Conservation (phyloP, 345 rosid genomes). For the Stellera chamaejasme region DNA sequence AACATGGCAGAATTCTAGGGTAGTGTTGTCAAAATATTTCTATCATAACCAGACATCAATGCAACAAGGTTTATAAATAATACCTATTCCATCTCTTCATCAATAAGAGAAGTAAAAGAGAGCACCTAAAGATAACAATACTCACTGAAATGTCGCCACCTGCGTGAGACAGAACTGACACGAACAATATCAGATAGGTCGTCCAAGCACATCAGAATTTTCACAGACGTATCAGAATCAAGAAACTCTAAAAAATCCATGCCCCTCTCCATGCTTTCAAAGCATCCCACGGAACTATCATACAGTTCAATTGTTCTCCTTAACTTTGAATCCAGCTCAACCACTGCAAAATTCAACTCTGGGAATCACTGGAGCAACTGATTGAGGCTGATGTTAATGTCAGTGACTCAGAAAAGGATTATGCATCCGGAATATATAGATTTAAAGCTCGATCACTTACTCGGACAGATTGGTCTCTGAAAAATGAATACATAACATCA, state of each 20-base stretch:
- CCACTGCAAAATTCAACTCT: background rate
- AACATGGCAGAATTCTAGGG: background rate
- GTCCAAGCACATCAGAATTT: conserved; percentile 44
- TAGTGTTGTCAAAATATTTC: background rate
- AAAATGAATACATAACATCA: too few relatives aligned
- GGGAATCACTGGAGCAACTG: too few relatives aligned
- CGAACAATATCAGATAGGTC: conserved; percentile 66
- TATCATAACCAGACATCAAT: background rate
- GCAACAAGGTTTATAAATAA: background rate
- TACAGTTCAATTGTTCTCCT: background rate
- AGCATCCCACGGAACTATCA: conserved; percentile 3
- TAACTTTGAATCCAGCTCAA: conserved; percentile 11
- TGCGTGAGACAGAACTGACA: conserved; percentile 54
- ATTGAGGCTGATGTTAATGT: too few relatives aligned
- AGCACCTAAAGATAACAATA: conserved; percentile 2
- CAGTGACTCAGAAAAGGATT: too few relatives aligned
- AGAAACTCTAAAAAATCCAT: conserved; percentile 51
- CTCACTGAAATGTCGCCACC: conserved; percentile 70
- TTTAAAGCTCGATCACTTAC: too few relatives aligned
- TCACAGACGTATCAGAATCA: conserved; percentile 30
- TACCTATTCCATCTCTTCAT: too few relatives aligned
- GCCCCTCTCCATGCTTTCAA: conserved; percentile 22
- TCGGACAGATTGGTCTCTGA: too few relatives aligned
- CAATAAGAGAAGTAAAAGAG: background rate
- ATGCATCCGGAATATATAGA: too few relatives aligned